Evolutionary conservation across 805 yeast species (phyloP).

Genomic region (Cyberlindnera xishuangbannaensis): DNA sequence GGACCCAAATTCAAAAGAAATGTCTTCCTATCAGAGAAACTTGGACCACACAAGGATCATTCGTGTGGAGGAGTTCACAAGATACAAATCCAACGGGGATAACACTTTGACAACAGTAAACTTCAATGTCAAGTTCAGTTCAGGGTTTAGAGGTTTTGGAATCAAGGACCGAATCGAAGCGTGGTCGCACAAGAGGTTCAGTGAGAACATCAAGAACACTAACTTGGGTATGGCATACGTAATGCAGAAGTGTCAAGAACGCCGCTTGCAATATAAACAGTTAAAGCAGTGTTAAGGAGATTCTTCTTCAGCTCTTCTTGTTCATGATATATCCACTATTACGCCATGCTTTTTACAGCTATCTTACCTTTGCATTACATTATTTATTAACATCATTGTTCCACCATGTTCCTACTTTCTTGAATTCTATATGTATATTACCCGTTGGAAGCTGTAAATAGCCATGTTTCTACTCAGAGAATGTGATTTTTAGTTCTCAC

Average conservation of each 20-base stretch:
- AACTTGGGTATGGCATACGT: constrained; percentile 73
- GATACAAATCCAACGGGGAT: constrained; percentile 37
- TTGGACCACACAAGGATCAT: constrained; percentile 77
- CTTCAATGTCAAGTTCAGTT: constrained; percentile 62
- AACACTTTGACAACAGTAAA: constrained; percentile 39
- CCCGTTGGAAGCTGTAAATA: no score
- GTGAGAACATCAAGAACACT: constrained; percentile 59
- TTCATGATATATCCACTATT: no score
- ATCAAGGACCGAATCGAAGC: constrained; percentile 71
- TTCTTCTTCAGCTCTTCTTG: no score
- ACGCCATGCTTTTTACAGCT: no score
- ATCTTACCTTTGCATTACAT: no score
- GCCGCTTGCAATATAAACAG: constrained; percentile 5
- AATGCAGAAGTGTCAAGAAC: constrained; percentile 52
- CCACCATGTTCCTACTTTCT: no score
- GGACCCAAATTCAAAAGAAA: constrained; percentile 48
- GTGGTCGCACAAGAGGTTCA: constrained; percentile 72
- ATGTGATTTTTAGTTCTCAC: no score
- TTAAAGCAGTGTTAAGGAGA: neutral
- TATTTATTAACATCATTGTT: no score
- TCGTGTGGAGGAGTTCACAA: constrained; percentile 71
- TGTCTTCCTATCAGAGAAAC: constrained; percentile 73
- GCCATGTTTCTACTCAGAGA: no score
- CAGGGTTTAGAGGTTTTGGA: constrained; percentile 57
- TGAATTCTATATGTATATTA: no score